phyloP scores from a whole-genome alignment of 1,284 basidiomycete species.

The Ceratobasidium sp. region DNA sequence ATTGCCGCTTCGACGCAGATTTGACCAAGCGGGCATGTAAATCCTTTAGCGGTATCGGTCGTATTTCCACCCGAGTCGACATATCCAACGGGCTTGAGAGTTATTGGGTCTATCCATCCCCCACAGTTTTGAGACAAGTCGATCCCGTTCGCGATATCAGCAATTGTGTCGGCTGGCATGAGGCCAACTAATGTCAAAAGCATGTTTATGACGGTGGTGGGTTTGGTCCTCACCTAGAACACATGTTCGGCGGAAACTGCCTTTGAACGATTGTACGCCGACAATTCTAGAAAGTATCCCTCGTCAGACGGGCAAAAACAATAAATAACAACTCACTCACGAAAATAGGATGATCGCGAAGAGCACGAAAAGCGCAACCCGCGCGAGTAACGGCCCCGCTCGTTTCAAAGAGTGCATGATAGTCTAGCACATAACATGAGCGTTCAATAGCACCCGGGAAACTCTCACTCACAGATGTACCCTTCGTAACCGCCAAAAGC shows the following conservation, averaged over 20 bases:
- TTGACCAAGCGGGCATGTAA: conserved; percentile 87
- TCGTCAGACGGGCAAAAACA: conserved; percentile 19
- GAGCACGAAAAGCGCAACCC: conserved; percentile 91
- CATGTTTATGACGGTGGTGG: not conserved
- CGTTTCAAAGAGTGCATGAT: conserved; percentile 95
- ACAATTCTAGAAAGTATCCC: conserved; percentile 76
- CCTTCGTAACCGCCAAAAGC: conserved; percentile 89
- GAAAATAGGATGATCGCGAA: conserved; percentile 94
- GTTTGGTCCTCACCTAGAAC: conserved; percentile 55
- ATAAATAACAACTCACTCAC: conserved; percentile 61
- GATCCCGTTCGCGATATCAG: conserved; percentile 50
- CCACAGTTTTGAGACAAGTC: conserved; percentile 76
- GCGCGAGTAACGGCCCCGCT: conserved; percentile 88
- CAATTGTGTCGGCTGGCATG: conserved; percentile 31
- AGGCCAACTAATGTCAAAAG: not conserved
- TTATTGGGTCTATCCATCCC: conserved; percentile 76
- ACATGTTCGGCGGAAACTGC: conserved; percentile 77
- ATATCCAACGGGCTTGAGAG: conserved; percentile 66
- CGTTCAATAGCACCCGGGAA: not conserved
- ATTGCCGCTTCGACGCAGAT: conserved; percentile 74
- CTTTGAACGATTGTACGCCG: conserved; percentile 91
- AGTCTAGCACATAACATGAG: conserved; percentile 67
- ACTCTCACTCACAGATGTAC: conserved; percentile 79
- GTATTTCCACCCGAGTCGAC: conserved; percentile 60
- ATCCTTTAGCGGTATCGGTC: conserved; percentile 70